These are phyloP conservation scores for Daldinia eschscholtzii DNA, from an alignment of 2,329 filamentous ascomycete genomes.

Conservation along the genomic window DNA sequence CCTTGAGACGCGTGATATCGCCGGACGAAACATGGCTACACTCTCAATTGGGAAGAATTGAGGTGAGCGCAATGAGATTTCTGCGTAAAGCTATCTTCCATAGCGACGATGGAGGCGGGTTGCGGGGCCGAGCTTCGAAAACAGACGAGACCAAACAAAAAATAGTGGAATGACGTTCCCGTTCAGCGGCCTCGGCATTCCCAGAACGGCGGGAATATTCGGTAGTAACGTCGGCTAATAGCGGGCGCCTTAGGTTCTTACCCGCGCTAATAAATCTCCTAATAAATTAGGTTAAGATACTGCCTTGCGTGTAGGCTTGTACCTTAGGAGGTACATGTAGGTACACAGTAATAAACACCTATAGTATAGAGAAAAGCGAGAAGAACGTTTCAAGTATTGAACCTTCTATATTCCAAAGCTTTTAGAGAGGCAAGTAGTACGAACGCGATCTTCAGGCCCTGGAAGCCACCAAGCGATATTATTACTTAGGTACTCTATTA, in stretches of 20 bases:
- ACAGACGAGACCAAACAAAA: slow-evolving; percentile 16
- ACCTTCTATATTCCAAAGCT: background rate
- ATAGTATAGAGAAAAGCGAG: background rate
- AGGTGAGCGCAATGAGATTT: slow-evolving; percentile 22
- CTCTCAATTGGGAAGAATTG: slow-evolving; percentile 33
- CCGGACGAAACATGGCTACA: slow-evolving; percentile 47
- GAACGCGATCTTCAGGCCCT: background rate
- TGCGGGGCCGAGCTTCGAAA: slow-evolving; percentile 27
- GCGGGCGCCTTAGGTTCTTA: background rate
- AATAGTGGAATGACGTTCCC: slow-evolving; percentile 25
- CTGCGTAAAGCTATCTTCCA: slow-evolving; percentile 23
- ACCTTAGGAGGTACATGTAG: background rate
- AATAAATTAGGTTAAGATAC: background rate
- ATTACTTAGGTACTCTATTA: background rate
- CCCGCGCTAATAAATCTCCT: background rate
- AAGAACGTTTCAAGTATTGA: background rate
- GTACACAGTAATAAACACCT: background rate
- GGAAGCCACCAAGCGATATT: background rate
- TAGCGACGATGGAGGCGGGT: slow-evolving; percentile 7
- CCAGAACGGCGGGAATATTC: slow-evolving; percentile 20
- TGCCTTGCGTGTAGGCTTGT: background rate
- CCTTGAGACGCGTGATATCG: slow-evolving; percentile 42
- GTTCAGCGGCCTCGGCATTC: slow-evolving; percentile 29
- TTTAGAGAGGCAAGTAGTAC: background rate
- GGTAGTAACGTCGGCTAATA: slow-evolving; percentile 24